Evolutionary conservation across 805 yeast genomes (phyloP).

Genomic region (Zygotorulaspora chibaensis): DNA sequence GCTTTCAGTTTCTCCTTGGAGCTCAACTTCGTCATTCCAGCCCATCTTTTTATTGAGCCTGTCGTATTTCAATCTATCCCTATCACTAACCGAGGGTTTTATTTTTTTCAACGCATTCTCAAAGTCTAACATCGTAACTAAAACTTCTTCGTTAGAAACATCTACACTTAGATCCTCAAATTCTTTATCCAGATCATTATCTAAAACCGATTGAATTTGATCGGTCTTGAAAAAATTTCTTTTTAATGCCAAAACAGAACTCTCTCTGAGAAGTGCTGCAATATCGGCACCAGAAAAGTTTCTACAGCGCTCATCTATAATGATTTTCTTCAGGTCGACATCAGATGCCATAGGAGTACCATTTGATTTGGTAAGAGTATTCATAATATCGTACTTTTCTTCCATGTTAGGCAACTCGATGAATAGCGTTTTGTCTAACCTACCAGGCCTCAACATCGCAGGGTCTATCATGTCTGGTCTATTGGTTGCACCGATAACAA

Average conservation of each 20-base stretch:
- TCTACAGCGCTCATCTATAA: constrained; percentile 73
- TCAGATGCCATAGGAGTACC: constrained; percentile 66
- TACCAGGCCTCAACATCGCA: constrained; percentile 96
- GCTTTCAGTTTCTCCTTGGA: constrained; percentile 15
- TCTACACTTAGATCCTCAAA: constrained; percentile 39
- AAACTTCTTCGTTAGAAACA: constrained; percentile 31
- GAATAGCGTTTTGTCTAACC: constrained; percentile 87
- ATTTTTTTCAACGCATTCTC: constrained; percentile 65
- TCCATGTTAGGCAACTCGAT: constrained; percentile 79
- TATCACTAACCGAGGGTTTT: constrained; percentile 86
- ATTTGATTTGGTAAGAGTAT: constrained; percentile 65
- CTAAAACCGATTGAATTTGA: constrained; percentile 40
- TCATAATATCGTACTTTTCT: constrained; percentile 79
- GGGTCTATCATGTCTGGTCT: constrained; percentile 98
- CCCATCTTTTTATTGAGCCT: constrained; percentile 69
- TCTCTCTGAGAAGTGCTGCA: constrained; percentile 86
- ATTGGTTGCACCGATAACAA: constrained; percentile 94
- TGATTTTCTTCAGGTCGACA: constrained; percentile 60
- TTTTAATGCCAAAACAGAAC: constrained; percentile 85
- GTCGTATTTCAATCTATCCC: constrained; percentile 74
- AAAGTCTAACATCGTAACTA: constrained; percentile 69
- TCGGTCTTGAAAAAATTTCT: constrained; percentile 58
- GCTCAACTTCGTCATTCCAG: constrained; percentile 49
- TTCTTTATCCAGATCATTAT: constrained; percentile 43
- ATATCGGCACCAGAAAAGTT: constrained; percentile 96